A percentile compares a stretch with the other conserved stretches of the same genome.
Evolutionary conservation across 2,329 filamentous ascomycete species (phyloP).

Genomic region (Pseudogymnoascus sp.): DNA sequence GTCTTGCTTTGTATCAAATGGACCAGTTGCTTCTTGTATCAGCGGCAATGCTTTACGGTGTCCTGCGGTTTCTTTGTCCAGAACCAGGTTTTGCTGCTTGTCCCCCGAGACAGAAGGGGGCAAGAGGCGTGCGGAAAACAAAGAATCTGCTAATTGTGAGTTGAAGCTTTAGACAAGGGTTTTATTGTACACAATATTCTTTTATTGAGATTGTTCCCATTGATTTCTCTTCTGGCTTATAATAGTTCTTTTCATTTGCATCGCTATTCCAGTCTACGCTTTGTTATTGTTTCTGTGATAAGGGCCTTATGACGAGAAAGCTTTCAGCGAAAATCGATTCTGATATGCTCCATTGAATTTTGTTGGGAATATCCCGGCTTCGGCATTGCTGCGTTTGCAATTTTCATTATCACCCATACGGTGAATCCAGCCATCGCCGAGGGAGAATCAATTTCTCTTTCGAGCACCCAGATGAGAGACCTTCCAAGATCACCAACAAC

Average conservation of each 20-base stretch:
- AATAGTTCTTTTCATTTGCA: background rate
- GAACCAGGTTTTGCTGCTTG: background rate
- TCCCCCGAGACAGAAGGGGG: slow-evolving; percentile 1
- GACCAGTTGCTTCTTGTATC: background rate
- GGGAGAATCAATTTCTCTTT: background rate
- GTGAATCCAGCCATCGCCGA: slow-evolving; percentile 1
- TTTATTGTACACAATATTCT: slow-evolving; percentile 7
- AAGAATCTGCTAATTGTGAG: background rate
- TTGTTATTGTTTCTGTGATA: slow-evolving; percentile 7
- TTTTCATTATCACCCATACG: slow-evolving; percentile 3
- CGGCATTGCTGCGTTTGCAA: slow-evolving; percentile 6
- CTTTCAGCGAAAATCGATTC: background rate
- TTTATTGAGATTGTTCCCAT: slow-evolving; percentile 5
- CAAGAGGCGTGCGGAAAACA: slow-evolving; percentile 2
- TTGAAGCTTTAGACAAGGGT: slow-evolving; percentile 1
- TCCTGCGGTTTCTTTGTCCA: background rate
- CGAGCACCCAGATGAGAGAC: slow-evolving; percentile 1
- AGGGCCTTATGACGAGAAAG: background rate
- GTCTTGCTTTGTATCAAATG: background rate
- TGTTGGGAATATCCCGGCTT: background rate
- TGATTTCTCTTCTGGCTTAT: background rate
- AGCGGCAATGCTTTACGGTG: background rate
- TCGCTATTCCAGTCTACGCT: background rate
- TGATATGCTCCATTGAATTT: background rate
- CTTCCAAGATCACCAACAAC: slow-evolving; percentile 1